Conservation (phyloP, 116 monocot genomes). For the Phalaenopsis hybrid region DNA sequence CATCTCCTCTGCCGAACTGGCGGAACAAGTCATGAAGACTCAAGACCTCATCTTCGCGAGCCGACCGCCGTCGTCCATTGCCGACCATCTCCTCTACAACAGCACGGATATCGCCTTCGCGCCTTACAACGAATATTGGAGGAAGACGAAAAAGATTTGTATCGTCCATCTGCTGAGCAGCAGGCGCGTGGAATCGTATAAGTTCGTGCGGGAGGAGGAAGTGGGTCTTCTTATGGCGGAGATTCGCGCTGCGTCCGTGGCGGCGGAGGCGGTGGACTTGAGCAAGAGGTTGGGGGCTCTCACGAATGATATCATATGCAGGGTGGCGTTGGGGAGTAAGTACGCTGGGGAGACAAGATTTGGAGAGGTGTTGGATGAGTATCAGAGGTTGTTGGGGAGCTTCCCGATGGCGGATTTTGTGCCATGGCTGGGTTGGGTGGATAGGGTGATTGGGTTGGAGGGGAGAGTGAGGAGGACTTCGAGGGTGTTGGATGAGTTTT, state of each 20-base stretch:
- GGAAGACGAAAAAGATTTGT: background rate
- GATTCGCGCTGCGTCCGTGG: background rate
- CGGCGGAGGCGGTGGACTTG: background rate
- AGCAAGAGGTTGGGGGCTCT: no score
- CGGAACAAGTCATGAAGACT: constrained; percentile 10
- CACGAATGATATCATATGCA: no score
- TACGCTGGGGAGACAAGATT: no score
- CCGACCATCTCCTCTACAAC: background rate
- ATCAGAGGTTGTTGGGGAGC: no score
- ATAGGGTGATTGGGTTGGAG: background rate
- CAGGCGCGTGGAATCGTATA: constrained; percentile 4
- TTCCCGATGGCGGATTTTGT: constrained; percentile 4
- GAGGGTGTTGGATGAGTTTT: no score
- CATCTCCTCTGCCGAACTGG: background rate
- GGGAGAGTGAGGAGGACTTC: no score
- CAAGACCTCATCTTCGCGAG: background rate
- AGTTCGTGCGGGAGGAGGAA: constrained; percentile 4
- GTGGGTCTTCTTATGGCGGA: background rate
- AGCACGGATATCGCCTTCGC: background rate
- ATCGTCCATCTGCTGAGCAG: constrained; percentile 7
- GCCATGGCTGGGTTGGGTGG: constrained; percentile 13
- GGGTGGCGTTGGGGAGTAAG: no score
- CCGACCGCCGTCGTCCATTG: background rate
- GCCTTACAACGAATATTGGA: constrained; percentile 13
- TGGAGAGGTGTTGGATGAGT: no score